Base-by-base conservation (phyloP, 108 stramenopile genomes). In the Cyclotella kingstonii region DNA sequence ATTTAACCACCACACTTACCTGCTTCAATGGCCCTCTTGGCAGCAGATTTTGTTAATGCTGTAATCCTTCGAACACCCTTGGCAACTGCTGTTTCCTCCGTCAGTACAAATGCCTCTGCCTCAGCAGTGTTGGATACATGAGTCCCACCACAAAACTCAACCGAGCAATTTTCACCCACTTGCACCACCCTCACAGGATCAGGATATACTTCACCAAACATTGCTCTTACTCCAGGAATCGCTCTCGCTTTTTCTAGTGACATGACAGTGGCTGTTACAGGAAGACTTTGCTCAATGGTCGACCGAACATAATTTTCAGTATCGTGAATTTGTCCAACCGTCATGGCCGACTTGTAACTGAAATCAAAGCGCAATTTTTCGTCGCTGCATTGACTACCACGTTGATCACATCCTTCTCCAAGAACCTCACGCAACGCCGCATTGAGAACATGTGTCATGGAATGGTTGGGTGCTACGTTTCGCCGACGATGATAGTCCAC, bases 321-420 rank as follows among this genome's bases (percentile, higher is more conserved):
- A 44, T 66, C 78, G 28, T 71, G 70, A 7, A 98, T 78, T 80
- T 99, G 83, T 53, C 80, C 78, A 2, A 72, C 51, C 2, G 90
- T 80, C 79, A 99, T 71, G 25, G 97, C 92, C 42, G 85, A 82
- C 29, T 90, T 90, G 81, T 91, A 68, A 42, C 87, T 89, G 68
- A 98, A 98, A 73, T 99, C 98, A 60, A 99, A 99, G 48, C 98
- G 91, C 3, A 99, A 87, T 78, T 97, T 97, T 53, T 98, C 96
- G 42, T 85, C 85, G 66, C 97, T 94, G 59, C 85, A 88, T 23
- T 89, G 73, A 80, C 84, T 86, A 55, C 90, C 93, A 30, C 89
- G 78, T 70, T 99, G 98, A 34, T 91, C 93, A 18, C 85, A 80
- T 19, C 69, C 80, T 22, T 85, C 85, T 14, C 94, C 81, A 12